Base-by-base conservation (phyloP, 2,329 filamentous ascomycete genomes). In the Venturia oleaginea region DNA sequence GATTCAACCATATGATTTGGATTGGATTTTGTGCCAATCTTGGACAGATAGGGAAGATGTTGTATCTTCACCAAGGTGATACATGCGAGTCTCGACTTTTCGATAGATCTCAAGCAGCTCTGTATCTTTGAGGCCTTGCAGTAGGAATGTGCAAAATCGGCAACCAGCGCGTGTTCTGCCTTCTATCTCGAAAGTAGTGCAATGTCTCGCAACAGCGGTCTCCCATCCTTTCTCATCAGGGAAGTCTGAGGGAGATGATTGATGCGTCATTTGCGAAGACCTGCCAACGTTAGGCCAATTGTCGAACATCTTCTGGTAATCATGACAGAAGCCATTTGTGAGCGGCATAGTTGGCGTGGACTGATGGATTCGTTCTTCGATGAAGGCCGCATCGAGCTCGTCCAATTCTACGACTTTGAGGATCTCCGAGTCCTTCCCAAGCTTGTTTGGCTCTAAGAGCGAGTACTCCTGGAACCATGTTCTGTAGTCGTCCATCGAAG, bases 141-240 rank as follows among this genome's bases (percentile, higher is more conserved):
- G 11, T 19, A 54, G 27, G 8, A 54, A 54, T 19, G 48, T 32
- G 13, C 48, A 54, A 17, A 17, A 54, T 19, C 27, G 24, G 11
- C 48, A 54, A 54, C 48, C 48, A 32, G 24, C 48, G 13, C 48
- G 48, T 17, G 11, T 54, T 5, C 24, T 24, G 4, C 48, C 48
- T 30, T 54, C 48, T 17, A 54, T 32, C 7, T 54, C 48, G n/a
- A 54, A 54, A 17, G 48, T 54, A 32, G 24, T 54, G 10, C 4
- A 54, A 17, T 27, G n/a, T 19, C 48, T 27, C 24, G 48, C 48
- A 17, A 54, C 48, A 54, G 48, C 27, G 10, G 48, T 54, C 27
- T 54, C 48, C 48, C 48, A 54, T 30, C 51, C 51, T n/a, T 57
- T 57, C 6, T 57, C 51, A 57, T 34, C 51, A 27, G 51, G 30